Evolutionary conservation across 73 alveolate species (phyloP).

Genomic region (Uronychia setigera): DNA sequence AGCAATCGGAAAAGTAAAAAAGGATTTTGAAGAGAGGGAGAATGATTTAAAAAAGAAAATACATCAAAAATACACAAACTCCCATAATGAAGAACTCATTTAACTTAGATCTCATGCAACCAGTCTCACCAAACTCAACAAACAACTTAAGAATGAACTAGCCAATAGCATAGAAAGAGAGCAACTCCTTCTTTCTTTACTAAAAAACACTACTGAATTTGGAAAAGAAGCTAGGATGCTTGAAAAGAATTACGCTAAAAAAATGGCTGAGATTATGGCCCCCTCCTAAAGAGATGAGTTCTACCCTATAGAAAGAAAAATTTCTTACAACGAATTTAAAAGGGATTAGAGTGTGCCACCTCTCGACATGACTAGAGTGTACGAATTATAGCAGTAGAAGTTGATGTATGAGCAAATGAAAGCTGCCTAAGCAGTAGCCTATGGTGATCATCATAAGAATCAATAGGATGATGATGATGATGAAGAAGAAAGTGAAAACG

Average conservation of each 20-base stretch:
- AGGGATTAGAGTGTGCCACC: background rate
- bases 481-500: background rate
- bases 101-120: background rate
- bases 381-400: background rate
- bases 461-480: background rate
- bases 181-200: background rate
- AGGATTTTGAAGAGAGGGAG: background rate
- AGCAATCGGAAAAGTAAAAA: background rate
- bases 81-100: background rate
- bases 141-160: background rate
- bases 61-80: background rate
- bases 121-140: background rate
- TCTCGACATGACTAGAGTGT: background rate
- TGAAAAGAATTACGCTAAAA: background rate
- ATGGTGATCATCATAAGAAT: background rate
- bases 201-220: background rate
- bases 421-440: background rate
- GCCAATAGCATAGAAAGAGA: background rate
- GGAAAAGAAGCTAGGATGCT: background rate
- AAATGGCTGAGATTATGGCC: conserved; percentile 2
- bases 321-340: background rate
- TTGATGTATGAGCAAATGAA: background rate
- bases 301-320: background rate
- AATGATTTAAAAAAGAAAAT: background rate
- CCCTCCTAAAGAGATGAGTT: background rate